Base-by-base conservation (phyloP, 2,329 filamentous ascomycete genomes). In the Plectosphaerella cucumerina region DNA sequence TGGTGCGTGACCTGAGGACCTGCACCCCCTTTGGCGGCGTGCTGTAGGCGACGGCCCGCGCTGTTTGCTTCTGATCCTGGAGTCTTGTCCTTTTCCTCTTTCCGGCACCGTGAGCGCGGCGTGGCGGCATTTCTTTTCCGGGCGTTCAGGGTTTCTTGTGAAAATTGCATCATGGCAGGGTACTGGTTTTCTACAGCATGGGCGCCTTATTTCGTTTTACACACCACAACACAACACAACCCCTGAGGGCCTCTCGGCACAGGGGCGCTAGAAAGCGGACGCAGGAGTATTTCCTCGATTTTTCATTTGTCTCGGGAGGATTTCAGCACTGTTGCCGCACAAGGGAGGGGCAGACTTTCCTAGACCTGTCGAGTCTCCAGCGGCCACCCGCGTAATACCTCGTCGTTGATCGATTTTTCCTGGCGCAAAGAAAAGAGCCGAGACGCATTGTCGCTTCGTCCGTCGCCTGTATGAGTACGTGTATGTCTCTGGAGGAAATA, bases 1-100 rank as follows among this genome's bases (percentile, higher is more conserved):
- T 96, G 53, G 89, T 96, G 49, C 84, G 88, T 65, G 90, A 97
- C 68, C 71, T 97, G 60, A 84, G 86, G 57, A 89, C 89, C 65
- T 88, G 84, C 58, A 85, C 87, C 44, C 87, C 90, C 1, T 90
- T 90, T 71, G 85, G 84, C 6, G 78, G 84, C 6, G 79, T 76
- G 6, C 68, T 82, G 51, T 76, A 20, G 17, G 39, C 4, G n/a
- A n/a, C n/a, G n/a, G n/a, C n/a, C n/a, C n/a, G n/a, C n/a, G n/a
- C 35, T 17, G 35, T 8, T 39, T 18, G 35, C 26, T 31, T 31
- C 52, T 47, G 23, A 48, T 33, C 18, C 45, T 31, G n/a, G 18
- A 22, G 33, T 46, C 17, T 44, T 60, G 39, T 12, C 5, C 41
- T 22, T 3, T 41, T 41, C n/a, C 41, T 37, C n/a, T 37, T n/a